These are phyloP conservation scores for Sporothrix pallida DNA, from an alignment of 2,329 filamentous ascomycete genomes.

Conservation along the genomic window DNA sequence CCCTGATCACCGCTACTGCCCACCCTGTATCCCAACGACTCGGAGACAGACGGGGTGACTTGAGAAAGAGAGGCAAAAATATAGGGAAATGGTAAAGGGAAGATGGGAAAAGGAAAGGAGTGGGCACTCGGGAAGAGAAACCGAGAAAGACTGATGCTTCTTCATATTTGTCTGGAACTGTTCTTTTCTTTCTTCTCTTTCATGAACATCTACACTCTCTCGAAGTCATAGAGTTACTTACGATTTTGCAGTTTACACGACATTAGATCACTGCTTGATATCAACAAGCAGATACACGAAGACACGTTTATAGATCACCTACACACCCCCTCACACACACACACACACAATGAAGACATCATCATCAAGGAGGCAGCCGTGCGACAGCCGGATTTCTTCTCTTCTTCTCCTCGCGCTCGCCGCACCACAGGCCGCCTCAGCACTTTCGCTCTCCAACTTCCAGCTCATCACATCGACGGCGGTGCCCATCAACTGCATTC, in stretches of 20 bases:
- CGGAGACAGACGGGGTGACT: not conserved
- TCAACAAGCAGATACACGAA: not conserved
- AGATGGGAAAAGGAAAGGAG: not conserved
- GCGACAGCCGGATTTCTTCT: not conserved
- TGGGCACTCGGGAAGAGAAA: not conserved
- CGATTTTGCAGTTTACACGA: not conserved
- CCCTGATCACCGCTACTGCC: slow-evolving; percentile 24
- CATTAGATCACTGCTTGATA: not conserved
- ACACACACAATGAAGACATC: not conserved
- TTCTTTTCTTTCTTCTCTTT: not conserved
- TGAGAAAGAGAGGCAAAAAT: not conserved
- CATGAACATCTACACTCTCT: not conserved
- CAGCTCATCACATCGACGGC: slow-evolving; percentile 49
- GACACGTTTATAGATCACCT: too few relatives aligned
- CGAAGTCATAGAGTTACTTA: not conserved
- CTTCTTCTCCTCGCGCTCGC: slow-evolving; percentile 13
- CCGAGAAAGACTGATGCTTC: not conserved
- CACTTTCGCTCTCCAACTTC: slow-evolving; percentile 50
- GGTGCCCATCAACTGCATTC: slow-evolving; percentile 48
- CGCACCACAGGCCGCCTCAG: slow-evolving; percentile 41
- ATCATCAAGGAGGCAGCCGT: not conserved
- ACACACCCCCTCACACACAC: not conserved
- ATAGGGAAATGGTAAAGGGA: not conserved
- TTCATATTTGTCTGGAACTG: not conserved
- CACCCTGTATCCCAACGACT: slow-evolving; percentile 4